phyloP scores from a whole-genome alignment of 352 stramenopile genomes.

The Globisporangium irregulare region DNA sequence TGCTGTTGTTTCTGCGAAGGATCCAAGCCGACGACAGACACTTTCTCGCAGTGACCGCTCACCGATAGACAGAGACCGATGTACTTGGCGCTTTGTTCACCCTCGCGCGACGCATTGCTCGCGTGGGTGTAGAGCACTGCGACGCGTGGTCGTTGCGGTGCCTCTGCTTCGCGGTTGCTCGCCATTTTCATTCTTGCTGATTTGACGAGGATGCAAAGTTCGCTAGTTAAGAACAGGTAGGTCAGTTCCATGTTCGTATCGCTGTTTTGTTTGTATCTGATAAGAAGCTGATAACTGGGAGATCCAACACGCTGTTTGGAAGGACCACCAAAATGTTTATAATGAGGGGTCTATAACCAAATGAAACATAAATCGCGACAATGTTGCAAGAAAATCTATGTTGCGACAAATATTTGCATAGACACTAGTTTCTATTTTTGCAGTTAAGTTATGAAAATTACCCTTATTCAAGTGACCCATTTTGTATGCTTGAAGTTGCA shows the following conservation, averaged over 20 bases:
- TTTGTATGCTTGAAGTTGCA: constrained; percentile 11
- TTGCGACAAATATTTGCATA: no score
- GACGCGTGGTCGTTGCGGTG: constrained; percentile 29
- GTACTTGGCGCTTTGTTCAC: constrained; percentile 59
- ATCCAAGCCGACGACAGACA: constrained; percentile 36
- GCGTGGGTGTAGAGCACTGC: constrained; percentile 54
- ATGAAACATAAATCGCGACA: not conserved
- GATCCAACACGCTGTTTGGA: constrained; percentile 16
- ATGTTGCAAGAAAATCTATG: not conserved
- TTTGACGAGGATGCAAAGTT: not conserved
- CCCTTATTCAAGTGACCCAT: not conserved
- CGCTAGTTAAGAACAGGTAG: not conserved
- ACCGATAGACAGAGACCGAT: constrained; percentile 50
- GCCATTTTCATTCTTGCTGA: not conserved
- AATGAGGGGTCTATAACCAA: not conserved
- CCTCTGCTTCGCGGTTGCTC: not conserved
- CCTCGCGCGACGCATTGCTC: constrained; percentile 49
- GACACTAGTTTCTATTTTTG: no score
- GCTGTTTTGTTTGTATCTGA: not conserved
- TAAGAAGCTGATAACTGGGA: not conserved
- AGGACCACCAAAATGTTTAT: not conserved
- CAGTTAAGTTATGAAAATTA: not conserved
- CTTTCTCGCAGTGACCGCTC: constrained; percentile 46
- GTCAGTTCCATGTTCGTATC: not conserved
- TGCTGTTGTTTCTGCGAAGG: constrained; percentile 1